Percentiles rank a stretch among this genome's conserved stretches.
Evolutionary conservation across 306 rosid species (phyloP).

Genomic region (Lathyrus aphaca): DNA sequence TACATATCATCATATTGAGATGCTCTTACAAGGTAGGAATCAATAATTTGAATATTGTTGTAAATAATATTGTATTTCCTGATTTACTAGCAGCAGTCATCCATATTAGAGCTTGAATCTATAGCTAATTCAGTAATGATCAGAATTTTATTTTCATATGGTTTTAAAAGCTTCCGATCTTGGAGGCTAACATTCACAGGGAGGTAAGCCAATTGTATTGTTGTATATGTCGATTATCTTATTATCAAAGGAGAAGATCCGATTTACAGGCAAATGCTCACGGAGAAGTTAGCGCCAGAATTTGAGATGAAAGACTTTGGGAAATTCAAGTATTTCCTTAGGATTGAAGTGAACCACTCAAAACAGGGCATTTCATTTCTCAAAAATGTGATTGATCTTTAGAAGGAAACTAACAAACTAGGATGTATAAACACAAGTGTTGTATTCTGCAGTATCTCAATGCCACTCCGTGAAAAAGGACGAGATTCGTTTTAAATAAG

Average conservation of each 20-base stretch:
- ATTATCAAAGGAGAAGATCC: background rate
- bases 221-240: background rate
- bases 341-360: background rate
- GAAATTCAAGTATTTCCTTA: background rate
- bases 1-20: slow-evolving; percentile 4
- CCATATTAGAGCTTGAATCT: background rate
- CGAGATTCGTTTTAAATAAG: background rate
- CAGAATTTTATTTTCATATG: background rate
- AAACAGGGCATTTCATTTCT: background rate
- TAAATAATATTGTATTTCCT: background rate
- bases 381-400: background rate
- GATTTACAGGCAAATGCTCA: background rate
- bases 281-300: background rate
- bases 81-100: background rate
- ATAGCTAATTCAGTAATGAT: background rate
- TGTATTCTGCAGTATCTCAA: background rate
- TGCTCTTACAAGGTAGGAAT: slow-evolving; percentile 1
- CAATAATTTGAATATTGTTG: slow-evolving; percentile 7
- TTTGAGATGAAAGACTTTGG: background rate
- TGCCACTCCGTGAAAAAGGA: background rate
- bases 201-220: background rate
- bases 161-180: background rate
- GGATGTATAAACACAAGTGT: background rate
- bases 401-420: background rate
- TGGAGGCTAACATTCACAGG: background rate